Evolutionary conservation across 1,139 yeast genomes (phyloP).

Genomic region (Geotrichum klebahnii): DNA sequence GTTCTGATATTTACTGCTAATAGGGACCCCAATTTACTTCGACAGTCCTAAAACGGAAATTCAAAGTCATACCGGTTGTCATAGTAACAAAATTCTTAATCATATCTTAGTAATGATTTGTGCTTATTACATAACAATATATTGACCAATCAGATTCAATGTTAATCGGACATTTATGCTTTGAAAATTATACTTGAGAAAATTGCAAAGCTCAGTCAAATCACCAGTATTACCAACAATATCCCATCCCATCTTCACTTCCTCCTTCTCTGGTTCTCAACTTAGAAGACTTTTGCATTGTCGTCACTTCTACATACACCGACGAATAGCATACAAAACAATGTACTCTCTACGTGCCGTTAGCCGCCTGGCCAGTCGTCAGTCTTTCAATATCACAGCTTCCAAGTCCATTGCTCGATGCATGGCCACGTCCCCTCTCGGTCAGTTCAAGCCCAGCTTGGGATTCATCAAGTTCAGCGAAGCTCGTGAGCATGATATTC

Average conservation of each 20-base stretch:
- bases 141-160: not conserved
- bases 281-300: not conserved
- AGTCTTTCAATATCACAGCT: constrained; percentile 8
- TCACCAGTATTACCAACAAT: constrained; percentile 4
- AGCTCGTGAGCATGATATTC: constrained; percentile 35
- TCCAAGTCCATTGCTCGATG: constrained; percentile 15
- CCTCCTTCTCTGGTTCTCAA: not conserved
- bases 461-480: constrained; percentile 28
- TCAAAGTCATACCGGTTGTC: not conserved
- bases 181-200: constrained; percentile 1
- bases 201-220: not conserved
- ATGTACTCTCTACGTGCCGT: constrained; percentile 23
- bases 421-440: constrained; percentile 19
- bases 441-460: constrained; percentile 19
- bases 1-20: not conserved
- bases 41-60: constrained; percentile 3
- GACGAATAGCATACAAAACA: constrained; percentile 4
- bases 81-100: not conserved
- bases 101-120: not conserved
- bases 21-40: not conserved
- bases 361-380: constrained; percentile 18
- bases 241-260: constrained; percentile 9
- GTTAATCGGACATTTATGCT: not conserved
- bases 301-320: not conserved
- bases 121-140: not conserved